A percentile compares a stretch with the other conserved stretches of the same genome.
These are phyloP conservation scores for Abortiporus biennis DNA, from an alignment of 1,284 basidiomycete species.

Conservation along the genomic window DNA sequence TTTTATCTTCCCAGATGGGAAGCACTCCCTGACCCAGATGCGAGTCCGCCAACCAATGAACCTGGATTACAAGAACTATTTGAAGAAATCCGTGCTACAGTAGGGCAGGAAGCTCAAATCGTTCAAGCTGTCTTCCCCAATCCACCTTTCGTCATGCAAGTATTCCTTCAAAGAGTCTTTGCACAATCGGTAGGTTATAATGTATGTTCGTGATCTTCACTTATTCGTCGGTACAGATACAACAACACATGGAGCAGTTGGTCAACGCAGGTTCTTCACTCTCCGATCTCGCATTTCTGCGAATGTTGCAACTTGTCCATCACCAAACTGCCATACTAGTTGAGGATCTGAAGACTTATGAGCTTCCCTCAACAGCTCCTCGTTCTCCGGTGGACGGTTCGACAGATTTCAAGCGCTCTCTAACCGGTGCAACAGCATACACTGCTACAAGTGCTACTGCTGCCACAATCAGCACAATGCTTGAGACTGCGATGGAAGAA, in stretches of 20 bases:
- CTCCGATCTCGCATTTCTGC: slow-evolving; percentile 88
- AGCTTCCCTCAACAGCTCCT: slow-evolving; percentile 65
- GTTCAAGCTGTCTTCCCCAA: slow-evolving; percentile 99
- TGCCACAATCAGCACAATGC: slow-evolving; percentile 73
- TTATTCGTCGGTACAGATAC: slow-evolving; percentile 53
- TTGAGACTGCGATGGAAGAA: slow-evolving; percentile 95
- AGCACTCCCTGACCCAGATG: slow-evolving; percentile 73
- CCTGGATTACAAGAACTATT: slow-evolving; percentile 79
- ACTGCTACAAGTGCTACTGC: slow-evolving; percentile 33
- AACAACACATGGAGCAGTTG: slow-evolving; percentile 89
- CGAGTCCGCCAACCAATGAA: slow-evolving; percentile 75
- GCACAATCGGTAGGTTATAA: slow-evolving; percentile 80
- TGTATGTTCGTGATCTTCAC: not conserved
- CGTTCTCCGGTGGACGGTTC: slow-evolving; percentile 54
- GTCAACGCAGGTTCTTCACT: slow-evolving; percentile 68
- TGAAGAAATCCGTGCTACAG: slow-evolving; percentile 84
- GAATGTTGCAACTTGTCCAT: slow-evolving; percentile 87
- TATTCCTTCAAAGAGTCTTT: slow-evolving; percentile 96
- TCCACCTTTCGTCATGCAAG: slow-evolving; percentile 97
- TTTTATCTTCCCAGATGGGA: slow-evolving; percentile 90
- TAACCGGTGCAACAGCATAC: slow-evolving; percentile 39
- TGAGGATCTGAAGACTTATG: slow-evolving; percentile 91
- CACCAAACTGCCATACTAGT: slow-evolving; percentile 75
- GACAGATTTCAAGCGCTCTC: slow-evolving; percentile 53
- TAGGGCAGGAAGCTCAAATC: slow-evolving; percentile 95